Evolutionary conservation across 2,329 filamentous ascomycete species (phyloP), one percentile per base, ranked within the genome.

Genomic region (Pestalotiopsis sp.): DNA sequence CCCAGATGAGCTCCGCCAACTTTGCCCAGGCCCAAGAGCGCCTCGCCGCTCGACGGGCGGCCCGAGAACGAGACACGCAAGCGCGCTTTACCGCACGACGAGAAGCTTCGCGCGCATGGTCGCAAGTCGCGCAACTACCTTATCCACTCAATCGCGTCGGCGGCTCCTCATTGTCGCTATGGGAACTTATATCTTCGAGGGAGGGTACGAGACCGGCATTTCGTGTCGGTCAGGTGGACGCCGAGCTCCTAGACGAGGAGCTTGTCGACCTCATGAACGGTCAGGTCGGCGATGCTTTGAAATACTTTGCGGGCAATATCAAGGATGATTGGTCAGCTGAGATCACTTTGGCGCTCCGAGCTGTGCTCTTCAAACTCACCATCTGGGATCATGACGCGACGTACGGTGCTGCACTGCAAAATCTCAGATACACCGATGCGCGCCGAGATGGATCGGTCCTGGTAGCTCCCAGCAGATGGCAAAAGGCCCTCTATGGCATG

Each of bases 321-420:
- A 88, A 92, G 68, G 94, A 97, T 78, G 93, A 97, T 75, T 98
- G 93, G 90, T 90, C 90, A 14, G 86, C 92, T 65, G 96, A 98
- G 81, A 95, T 98, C 66, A 85, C 92, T 70, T 85, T 98, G 35
- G 87, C 84, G 0, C 84, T 99, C 67, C 87, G 95, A 60, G 89
- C 91, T 1, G 83, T 94, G 3, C 83, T 99, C 7, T 99, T 98
- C 85, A 99, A 99, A 81, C 87, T 99, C 70, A 94, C 92, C 17
- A 91, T 99, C 68, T 99, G 96, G 96, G 94, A 98, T 79, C 93
- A 98, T 78, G 91, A 97, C 78, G 93, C 96, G 52, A 97, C 93
- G 4, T 98, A 99, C 79, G 96, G 96, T 69, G 96, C 96, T 11
- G 91, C 93, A 44, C 84, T 99, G 63, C 96, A 99, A 79, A 97